These are phyloP conservation scores for Toxoplasma gondii DNA, from an alignment of 169 alveolate species.

Conservation along the genomic window DNA sequence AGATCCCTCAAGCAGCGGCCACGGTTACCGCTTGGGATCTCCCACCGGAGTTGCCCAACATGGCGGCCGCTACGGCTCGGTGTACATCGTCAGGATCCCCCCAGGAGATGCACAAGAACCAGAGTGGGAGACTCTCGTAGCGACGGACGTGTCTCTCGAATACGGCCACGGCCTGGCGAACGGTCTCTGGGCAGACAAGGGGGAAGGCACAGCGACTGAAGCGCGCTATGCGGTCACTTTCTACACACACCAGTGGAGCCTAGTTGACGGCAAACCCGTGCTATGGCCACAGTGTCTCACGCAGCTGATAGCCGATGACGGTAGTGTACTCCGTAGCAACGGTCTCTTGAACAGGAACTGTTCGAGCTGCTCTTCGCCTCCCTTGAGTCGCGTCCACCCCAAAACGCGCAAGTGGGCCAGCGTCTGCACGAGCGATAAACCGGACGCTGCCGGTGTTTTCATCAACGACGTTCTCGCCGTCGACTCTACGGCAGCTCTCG, in stretches of 20 bases:
- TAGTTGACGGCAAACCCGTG: not conserved
- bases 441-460: conserved; percentile 31
- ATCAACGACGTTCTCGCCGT: conserved; percentile 16
- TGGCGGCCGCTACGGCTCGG: conserved; percentile 34
- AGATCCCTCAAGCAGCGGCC: not conserved
- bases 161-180: conserved; percentile 18
- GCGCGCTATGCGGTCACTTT: not conserved
- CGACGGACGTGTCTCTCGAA: not conserved
- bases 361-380: conserved; percentile 14
- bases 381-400: conserved; percentile 32
- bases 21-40: conserved; percentile 21
- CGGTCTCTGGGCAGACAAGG: not conserved
- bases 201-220: not conserved
- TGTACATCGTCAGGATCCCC: not conserved
- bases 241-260: not conserved
- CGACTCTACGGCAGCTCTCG: not conserved
- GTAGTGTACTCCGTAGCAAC: not conserved
- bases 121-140: not conserved
- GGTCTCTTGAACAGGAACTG: conserved; percentile 28
- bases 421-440: not conserved
- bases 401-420: not conserved
- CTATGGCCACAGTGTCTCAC: conserved; percentile 14
- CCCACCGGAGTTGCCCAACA: not conserved
- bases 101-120: not conserved
- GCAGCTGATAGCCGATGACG: conserved; percentile 7